Conservation (phyloP, 2,329 filamentous ascomycete genomes). For the Aspergillus eucalypticola region DNA sequence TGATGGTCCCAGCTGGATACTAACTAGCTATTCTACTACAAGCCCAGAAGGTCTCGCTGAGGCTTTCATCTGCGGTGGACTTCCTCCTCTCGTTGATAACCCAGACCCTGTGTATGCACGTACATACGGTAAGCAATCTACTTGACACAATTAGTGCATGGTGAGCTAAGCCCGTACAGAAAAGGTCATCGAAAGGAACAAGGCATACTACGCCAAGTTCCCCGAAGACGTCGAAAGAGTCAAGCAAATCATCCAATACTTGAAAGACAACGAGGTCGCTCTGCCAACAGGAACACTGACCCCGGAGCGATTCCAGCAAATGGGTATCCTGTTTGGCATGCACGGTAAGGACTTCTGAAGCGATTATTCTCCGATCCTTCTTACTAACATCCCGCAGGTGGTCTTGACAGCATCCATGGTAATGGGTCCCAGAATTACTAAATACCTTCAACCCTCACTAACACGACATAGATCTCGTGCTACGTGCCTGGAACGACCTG, state of each 20-base stretch:
- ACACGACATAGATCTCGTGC: conserved; percentile 56
- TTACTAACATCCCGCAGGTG: conserved; percentile 48
- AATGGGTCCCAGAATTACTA: conserved; percentile 10
- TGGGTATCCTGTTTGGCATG: conserved; percentile 76
- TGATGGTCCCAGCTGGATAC: not conserved
- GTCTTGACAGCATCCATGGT: conserved; percentile 72
- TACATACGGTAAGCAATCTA: conserved; percentile 55
- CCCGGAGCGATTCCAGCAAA: conserved; percentile 70
- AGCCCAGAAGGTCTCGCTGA: conserved; percentile 75
- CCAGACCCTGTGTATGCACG: conserved; percentile 74
- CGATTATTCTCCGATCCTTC: not conserved
- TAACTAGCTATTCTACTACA: not conserved
- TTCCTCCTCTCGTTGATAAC: conserved; percentile 71
- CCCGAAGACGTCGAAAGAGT: conserved; percentile 74
- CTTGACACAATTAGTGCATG: not conserved
- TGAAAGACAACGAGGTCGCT: conserved; percentile 62
- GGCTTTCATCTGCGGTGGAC: conserved; percentile 79
- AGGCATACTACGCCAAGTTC: conserved; percentile 79
- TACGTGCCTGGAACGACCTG: conserved; percentile 71
- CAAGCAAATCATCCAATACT: conserved; percentile 64
- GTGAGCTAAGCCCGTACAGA: conserved; percentile 34
- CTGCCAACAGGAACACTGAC: conserved; percentile 73
- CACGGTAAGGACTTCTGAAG: conserved; percentile 54
- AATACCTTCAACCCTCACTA: not conserved
- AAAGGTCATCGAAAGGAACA: conserved; percentile 70